Evolutionary conservation across 2,329 filamentous ascomycete genomes (phyloP), one percentile per base, ranked within the genome.

Genomic region (Cadophora malorum): DNA sequence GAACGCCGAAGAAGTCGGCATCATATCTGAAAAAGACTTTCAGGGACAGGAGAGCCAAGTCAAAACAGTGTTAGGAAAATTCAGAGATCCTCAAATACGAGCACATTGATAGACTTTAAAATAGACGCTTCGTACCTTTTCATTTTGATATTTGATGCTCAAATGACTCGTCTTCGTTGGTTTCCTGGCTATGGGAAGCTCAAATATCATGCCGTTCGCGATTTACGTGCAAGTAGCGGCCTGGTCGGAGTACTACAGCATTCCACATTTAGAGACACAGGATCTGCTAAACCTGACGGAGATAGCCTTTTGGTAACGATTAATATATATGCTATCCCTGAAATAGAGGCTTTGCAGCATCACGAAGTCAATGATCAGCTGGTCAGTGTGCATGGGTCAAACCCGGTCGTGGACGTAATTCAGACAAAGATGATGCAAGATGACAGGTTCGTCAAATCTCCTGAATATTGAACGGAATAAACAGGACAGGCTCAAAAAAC

Each of bases 1-100:
- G 75, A 67, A 76, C 75, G 23, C 75, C 75, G 3, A 76, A 76
- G 63, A 68, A 70, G 58, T 76, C 75, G 21, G 74, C 74, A 7
- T 41, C 68, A 55, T 69, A 73, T 23, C 58, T 76, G 63, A 73
- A 71, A 62, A 49, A 66, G 28, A 68, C 67, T 8, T 68, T 70
- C 33, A 49, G 33, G 50, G 50, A 56, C 21, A 58, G 68, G 6
- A 67, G 41, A 45, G 41, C 41, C 12, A 16, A 12, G 41, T 45
- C 41, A 45, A 45, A 16, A 45, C 10, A 45, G 14, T 45, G 41
- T 45, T 45, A 45, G 41, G 16, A 14, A 19, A 1, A 16, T 2
- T 14, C 4, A 16, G 14, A 19, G 12, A 45, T 10, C 41, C 16
- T 19, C 2, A 45, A 19, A 19, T 5, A 6, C 19, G 14, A 5